These are phyloP conservation scores for Plasmodium gallinaceum DNA, from an alignment of 169 alveolate species.

Conservation along the genomic window DNA sequence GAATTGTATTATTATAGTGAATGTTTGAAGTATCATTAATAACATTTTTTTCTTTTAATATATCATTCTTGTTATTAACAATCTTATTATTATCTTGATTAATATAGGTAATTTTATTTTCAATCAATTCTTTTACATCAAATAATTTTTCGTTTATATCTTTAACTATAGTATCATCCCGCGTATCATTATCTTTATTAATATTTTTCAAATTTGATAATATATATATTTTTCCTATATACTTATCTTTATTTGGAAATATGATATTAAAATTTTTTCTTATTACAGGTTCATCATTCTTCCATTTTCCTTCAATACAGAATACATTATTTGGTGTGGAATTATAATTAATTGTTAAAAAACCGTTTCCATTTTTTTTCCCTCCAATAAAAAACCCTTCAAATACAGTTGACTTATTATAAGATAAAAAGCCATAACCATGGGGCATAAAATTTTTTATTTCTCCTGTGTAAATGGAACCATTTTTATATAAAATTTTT, in stretches of 20 bases:
- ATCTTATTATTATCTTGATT: constrained; percentile 1
- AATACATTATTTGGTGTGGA: constrained; percentile 14
- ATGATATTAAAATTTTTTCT: constrained; percentile 47
- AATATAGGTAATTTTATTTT: constrained; percentile 15
- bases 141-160: constrained; percentile 20
- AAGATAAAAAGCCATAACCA: constrained; percentile 76
- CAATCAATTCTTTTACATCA: constrained; percentile 45
- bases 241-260: constrained; percentile 71
- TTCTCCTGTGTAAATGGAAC: constrained; percentile 65
- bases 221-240: constrained; percentile 63
- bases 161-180: constrained; percentile 31
- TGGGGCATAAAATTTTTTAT: constrained; percentile 64
- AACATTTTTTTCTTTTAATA: not conserved
- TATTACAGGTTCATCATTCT: constrained; percentile 57
- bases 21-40: no score
- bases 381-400: constrained; percentile 68
- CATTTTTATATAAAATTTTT: constrained; percentile 63
- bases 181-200: not conserved
- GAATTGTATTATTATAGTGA: no score
- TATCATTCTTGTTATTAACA: not conserved
- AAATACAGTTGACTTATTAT: constrained; percentile 31
- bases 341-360: constrained; percentile 56
- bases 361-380: constrained; percentile 73
- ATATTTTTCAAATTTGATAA: constrained; percentile 13
- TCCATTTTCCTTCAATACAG: constrained; percentile 72